Conservation (phyloP, 805 yeast species). For the Sugiyamaella floridensis region DNA sequence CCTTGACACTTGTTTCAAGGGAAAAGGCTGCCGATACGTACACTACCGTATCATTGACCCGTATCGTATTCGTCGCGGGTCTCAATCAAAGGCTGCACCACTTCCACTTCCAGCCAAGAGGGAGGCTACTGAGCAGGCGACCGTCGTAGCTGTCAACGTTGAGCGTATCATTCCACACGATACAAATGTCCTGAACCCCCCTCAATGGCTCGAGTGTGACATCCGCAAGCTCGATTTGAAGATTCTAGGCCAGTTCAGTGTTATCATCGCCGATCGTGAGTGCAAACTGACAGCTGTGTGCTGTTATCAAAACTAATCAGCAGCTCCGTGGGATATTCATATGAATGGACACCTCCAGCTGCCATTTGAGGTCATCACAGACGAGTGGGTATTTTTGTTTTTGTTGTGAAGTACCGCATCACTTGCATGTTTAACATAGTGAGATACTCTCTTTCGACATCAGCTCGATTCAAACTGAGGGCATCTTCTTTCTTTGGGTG, state of each 20-base stretch:
- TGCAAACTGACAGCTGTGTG: background rate
- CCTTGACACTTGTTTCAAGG: constrained; percentile 86
- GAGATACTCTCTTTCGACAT: constrained; percentile 65
- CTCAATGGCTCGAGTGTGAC: constrained; percentile 88
- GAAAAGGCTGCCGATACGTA: constrained; percentile 68
- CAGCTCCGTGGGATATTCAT: constrained; percentile 89
- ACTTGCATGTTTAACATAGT: constrained; percentile 55
- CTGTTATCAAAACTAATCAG: background rate
- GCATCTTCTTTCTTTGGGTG: constrained; percentile 82
- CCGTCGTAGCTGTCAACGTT: constrained; percentile 13
- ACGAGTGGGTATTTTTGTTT: constrained; percentile 11
- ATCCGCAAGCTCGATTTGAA: constrained; percentile 64
- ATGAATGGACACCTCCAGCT: constrained; percentile 44
- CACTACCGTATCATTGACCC: constrained; percentile 48
- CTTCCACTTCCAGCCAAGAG: background rate
- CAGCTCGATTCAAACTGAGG: constrained; percentile 70
- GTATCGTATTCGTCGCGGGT: background rate
- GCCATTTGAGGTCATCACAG: constrained; percentile 19
- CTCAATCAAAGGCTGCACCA: background rate
- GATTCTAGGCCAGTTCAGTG: constrained; percentile 69
- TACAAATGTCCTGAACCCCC: constrained; percentile 35
- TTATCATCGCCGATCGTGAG: constrained; percentile 68
- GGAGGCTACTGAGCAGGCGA: constrained; percentile 7
- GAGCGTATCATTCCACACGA: constrained; percentile 1
- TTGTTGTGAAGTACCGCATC: constrained; percentile 37